These are phyloP conservation scores for Calocybe cyanea DNA, from an alignment of 768 basidiomycete species.

Conservation along the genomic window DNA sequence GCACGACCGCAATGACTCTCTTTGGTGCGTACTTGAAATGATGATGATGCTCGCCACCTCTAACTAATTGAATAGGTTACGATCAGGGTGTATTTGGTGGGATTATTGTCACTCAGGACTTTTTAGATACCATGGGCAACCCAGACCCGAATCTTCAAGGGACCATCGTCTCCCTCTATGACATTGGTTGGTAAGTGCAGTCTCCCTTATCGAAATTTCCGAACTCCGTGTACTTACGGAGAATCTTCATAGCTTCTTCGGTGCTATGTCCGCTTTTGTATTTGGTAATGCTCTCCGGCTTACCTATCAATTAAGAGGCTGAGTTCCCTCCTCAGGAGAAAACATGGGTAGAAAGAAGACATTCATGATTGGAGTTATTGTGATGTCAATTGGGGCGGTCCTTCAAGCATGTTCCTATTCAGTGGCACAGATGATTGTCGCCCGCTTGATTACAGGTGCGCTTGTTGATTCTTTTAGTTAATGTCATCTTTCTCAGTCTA, in stretches of 20 bases:
- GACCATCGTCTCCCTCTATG: conserved; percentile 48
- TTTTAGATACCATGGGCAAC: conserved; percentile 45
- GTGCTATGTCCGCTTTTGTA: conserved; percentile 40
- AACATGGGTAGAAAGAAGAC: conserved; percentile 42
- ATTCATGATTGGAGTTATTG: conserved; percentile 43
- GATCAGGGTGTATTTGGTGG: conserved; percentile 54
- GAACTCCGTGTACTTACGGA: too few relatives aligned
- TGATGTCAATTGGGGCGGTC: conserved; percentile 53
- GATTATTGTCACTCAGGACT: conserved; percentile 44
- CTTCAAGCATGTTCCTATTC: conserved; percentile 44
- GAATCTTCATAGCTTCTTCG: conserved; percentile 32
- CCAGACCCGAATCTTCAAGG: conserved; percentile 42
- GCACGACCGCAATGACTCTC: conserved; percentile 48
- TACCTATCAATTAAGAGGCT: neutral
- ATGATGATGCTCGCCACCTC: neutral
- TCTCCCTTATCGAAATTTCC: neutral
- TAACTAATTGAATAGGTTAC: conserved; percentile 29
- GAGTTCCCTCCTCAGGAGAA: conserved; percentile 26
- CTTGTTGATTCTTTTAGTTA: neutral
- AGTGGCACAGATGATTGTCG: conserved; percentile 46
- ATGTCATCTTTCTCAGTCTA: neutral
- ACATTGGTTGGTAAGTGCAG: conserved; percentile 41
- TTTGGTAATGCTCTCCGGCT: conserved; percentile 24
- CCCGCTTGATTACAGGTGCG: conserved; percentile 42
- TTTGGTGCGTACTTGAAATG: conserved; percentile 31